These are phyloP conservation scores for Ramaria rubella DNA, from an alignment of 768 basidiomycete genomes.

Conservation along the genomic window DNA sequence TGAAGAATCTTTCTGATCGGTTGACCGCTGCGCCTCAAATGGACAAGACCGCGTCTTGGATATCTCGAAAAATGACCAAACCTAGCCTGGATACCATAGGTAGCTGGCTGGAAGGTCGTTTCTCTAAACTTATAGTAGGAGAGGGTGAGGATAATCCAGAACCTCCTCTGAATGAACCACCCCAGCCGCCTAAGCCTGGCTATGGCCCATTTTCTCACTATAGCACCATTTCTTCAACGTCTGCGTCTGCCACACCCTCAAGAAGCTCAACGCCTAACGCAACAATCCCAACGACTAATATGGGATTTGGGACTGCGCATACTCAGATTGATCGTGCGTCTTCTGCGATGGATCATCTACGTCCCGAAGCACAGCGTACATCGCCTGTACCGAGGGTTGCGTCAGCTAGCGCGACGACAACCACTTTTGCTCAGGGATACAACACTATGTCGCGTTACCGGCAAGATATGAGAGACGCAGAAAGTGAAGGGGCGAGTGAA, in stretches of 20 bases:
- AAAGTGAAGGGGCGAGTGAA: neutral
- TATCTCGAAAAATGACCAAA: constrained; percentile 76
- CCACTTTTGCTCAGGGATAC: constrained; percentile 40
- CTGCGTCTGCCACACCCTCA: constrained; percentile 69
- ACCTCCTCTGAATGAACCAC: constrained; percentile 18
- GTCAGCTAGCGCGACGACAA: constrained; percentile 46
- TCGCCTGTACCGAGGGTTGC: constrained; percentile 44
- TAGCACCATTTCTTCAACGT: constrained; percentile 81
- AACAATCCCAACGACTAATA: constrained; percentile 49
- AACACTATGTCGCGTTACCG: neutral
- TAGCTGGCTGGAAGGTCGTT: constrained; percentile 84
- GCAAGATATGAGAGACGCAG: constrained; percentile 13
- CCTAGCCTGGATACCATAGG: constrained; percentile 90
- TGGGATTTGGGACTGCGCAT: constrained; percentile 45
- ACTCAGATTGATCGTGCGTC: constrained; percentile 62
- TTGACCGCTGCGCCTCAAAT: constrained; percentile 63
- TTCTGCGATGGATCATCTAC: constrained; percentile 70
- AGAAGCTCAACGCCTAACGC: constrained; percentile 50
- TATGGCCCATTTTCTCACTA: constrained; percentile 89
- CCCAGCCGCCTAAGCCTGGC: constrained; percentile 30
- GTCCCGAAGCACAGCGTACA: constrained; percentile 37
- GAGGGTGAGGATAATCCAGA: constrained; percentile 49
- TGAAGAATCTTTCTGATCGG: constrained; percentile 74
- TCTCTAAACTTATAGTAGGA: constrained; percentile 93
- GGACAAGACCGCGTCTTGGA: constrained; percentile 82